Conservation (phyloP, 805 yeast species). For the Candida coleopterorum region DNA sequence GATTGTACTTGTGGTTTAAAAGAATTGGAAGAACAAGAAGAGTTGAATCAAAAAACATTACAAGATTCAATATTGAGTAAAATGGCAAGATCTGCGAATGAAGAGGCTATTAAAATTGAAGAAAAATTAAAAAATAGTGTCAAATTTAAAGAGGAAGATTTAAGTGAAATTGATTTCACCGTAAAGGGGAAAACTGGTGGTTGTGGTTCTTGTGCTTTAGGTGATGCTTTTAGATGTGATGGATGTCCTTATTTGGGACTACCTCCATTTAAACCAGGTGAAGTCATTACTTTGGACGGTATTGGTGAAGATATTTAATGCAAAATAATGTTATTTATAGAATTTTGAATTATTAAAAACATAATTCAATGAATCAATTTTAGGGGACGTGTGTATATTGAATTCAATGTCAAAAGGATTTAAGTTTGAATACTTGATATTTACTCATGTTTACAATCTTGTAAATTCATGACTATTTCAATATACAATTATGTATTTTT, state of each 20-base stretch:
- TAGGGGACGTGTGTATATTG: no score
- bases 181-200: slow-evolving; percentile 97
- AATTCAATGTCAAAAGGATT: no score
- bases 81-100: slow-evolving; percentile 48
- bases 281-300: slow-evolving; percentile 69
- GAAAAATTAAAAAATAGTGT: slow-evolving; percentile 45
- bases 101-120: slow-evolving; percentile 53
- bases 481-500: no score
- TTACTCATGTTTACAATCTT: no score
- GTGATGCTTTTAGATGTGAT: slow-evolving; percentile 97
- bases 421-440: no score
- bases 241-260: slow-evolving; percentile 97
- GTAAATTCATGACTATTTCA: no score
- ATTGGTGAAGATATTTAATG: slow-evolving; percentile 74
- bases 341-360: no score
- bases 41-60: slow-evolving; percentile 33
- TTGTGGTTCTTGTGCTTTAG: slow-evolving; percentile 94
- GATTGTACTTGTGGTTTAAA: slow-evolving; percentile 97
- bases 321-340: no score
- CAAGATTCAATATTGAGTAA: slow-evolving; percentile 43
- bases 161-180: slow-evolving; percentile 91
- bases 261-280: slow-evolving; percentile 98
- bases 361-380: no score
- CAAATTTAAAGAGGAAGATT: slow-evolving; percentile 58
- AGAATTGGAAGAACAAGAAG: slow-evolving; percentile 76